These are phyloP conservation scores for Globisporangium mamillatum DNA, from an alignment of 352 stramenopile species.

Conservation along the genomic window DNA sequence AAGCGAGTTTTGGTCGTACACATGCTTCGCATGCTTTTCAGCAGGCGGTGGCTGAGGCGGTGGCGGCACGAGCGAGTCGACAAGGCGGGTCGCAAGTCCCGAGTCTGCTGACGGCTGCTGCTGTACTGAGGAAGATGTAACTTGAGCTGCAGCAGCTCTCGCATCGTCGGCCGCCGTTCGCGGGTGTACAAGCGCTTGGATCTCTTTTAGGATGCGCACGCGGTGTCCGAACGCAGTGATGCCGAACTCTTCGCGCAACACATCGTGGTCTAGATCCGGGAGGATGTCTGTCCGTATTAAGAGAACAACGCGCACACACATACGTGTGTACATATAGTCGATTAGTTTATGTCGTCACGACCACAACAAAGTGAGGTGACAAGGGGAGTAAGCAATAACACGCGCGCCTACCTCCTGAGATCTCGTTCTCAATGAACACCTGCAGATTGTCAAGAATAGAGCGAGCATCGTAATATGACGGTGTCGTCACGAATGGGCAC, in stretches of 20 bases:
- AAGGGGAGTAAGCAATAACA: neutral
- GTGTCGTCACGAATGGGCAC: neutral
- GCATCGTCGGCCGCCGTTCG: neutral
- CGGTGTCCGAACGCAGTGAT: constrained; percentile 61
- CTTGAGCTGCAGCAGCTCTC: neutral
- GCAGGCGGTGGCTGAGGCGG: constrained; percentile 11
- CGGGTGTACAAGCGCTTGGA: constrained; percentile 40
- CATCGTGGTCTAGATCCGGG: constrained; percentile 55
- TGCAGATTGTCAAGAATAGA: constrained; percentile 5
- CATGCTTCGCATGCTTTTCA: neutral
- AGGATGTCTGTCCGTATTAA: constrained; percentile 35
- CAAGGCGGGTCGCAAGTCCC: neutral
- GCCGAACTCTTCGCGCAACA: constrained; percentile 61
- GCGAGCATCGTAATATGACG: neutral
- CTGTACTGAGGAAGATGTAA: neutral
- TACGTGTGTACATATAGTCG: neutral
- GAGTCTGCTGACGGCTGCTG: constrained; percentile 6
- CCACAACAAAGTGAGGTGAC: neutral
- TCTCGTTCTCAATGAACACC: constrained; percentile 56
- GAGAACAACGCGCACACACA: neutral
- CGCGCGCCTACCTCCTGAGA: constrained; percentile 33
- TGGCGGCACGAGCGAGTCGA: neutral
- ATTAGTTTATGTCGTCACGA: neutral
- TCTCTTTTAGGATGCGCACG: constrained; percentile 51
- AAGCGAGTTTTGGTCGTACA: constrained; percentile 43